Conservation (phyloP, 1,139 yeast genomes). For the Yamadazyma taylorii region DNA sequence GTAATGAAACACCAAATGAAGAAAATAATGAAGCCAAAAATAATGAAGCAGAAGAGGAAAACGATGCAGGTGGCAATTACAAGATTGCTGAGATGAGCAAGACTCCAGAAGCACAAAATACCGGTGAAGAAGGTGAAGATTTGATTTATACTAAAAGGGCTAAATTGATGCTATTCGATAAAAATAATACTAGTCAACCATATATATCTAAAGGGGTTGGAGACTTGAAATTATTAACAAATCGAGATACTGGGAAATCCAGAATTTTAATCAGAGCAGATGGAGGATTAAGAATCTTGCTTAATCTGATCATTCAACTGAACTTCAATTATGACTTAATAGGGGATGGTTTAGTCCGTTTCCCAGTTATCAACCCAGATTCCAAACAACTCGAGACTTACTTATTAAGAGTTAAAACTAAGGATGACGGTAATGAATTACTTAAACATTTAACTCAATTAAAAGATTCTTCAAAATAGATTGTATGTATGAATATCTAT, state of each 20-base stretch:
- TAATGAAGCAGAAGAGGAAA: not conserved
- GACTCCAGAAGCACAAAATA: conserved; percentile 40
- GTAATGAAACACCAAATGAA: conserved; percentile 1
- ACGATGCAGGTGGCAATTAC: conserved; percentile 2
- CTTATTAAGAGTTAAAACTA: conserved; percentile 67
- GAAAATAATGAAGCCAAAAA: conserved; percentile 7
- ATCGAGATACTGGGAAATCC: conserved; percentile 56
- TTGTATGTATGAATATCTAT: not conserved
- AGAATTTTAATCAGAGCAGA: conserved; percentile 85
- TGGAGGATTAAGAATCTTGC: conserved; percentile 78
- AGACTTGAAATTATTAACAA: conserved; percentile 68
- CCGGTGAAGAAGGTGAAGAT: conserved; percentile 88
- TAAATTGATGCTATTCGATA: conserved; percentile 64
- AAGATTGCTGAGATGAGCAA: conserved; percentile 40
- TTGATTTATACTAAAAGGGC: conserved; percentile 64
- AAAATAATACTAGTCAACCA: conserved; percentile 45
- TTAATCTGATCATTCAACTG: conserved; percentile 59
- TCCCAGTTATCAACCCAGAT: conserved; percentile 51
- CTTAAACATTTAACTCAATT: conserved; percentile 48
- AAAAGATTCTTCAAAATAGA: conserved; percentile 4
- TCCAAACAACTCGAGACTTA: conserved; percentile 52
- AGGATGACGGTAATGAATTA: conserved; percentile 67
- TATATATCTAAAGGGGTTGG: conserved; percentile 77
- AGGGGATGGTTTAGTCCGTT: conserved; percentile 62
- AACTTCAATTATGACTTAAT: conserved; percentile 54